Percentiles rank a stretch among this genome's conserved stretches.
phyloP scores from a whole-genome alignment of 768 basidiomycete genomes.

The Boletus bicolor region DNA sequence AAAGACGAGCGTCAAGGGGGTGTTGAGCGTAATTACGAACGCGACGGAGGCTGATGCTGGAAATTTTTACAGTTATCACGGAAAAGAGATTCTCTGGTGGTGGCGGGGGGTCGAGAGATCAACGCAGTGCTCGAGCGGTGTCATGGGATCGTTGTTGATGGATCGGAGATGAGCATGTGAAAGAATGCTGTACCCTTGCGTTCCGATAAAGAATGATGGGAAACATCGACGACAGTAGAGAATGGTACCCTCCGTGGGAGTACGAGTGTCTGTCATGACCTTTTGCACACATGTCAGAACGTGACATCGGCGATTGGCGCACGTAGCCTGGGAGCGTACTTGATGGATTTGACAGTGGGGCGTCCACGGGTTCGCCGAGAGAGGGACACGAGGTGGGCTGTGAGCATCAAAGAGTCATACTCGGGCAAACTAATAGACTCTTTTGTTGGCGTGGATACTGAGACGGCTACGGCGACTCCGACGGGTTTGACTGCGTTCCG shows the following conservation, averaged over 20 bases:
- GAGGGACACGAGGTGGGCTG: neutral
- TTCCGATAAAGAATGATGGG: neutral
- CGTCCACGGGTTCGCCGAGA: neutral
- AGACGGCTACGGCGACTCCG: neutral
- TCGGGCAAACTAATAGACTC: neutral
- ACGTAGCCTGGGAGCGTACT: constrained; percentile 5
- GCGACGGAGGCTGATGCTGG: constrained; percentile 1
- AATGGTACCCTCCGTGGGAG: neutral
- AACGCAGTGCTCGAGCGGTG: neutral
- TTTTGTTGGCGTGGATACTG: neutral
- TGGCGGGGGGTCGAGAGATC: neutral
- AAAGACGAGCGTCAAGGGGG: constrained; percentile 20
- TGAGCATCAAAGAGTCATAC: neutral
- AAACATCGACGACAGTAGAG: neutral
- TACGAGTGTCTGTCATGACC: neutral
- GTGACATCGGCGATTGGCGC: constrained; percentile 15
- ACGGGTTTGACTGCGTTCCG: neutral
- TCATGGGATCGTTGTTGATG: neutral
- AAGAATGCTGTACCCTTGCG: neutral
- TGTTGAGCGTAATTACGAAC: constrained; percentile 10
- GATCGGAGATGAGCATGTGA: neutral
- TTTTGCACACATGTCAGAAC: neutral
- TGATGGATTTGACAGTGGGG: neutral
- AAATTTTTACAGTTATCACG: constrained; percentile 9
- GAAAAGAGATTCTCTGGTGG: constrained; percentile 4